phyloP scores from a whole-genome alignment of 1,284 basidiomycete genomes.

The Ustilago xerochloae region DNA sequence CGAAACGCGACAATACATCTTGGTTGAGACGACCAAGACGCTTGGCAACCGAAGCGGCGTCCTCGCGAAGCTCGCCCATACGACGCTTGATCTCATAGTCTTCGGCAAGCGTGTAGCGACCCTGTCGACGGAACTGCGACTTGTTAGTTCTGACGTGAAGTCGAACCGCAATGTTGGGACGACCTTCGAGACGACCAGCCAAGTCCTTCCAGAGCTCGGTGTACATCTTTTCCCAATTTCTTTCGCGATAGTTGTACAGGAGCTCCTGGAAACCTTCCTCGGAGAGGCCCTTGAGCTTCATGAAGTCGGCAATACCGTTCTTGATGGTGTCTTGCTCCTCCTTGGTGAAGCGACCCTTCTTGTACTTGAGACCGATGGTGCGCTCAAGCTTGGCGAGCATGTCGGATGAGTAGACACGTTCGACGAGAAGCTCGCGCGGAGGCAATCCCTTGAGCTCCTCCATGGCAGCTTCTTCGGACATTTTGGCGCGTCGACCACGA shows the following conservation, averaged over 20 bases:
- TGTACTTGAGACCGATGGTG: slow-evolving; percentile 48
- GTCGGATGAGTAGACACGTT: slow-evolving; percentile 49
- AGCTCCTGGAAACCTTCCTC: slow-evolving; percentile 51
- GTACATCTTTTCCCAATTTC: slow-evolving; percentile 43
- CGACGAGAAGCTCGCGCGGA: slow-evolving; percentile 43
- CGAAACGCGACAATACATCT: slow-evolving; percentile 40
- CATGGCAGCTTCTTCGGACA: slow-evolving; percentile 36
- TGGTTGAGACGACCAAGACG: slow-evolving; percentile 49
- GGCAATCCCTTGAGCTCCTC: slow-evolving; percentile 29
- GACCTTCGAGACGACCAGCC: slow-evolving; percentile 34
- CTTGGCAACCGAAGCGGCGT: slow-evolving; percentile 39
- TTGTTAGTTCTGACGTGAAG: slow-evolving; percentile 43
- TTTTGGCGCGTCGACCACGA: slow-evolving; percentile 34
- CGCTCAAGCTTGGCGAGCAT: slow-evolving; percentile 47
- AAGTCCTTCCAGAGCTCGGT: slow-evolving; percentile 53
- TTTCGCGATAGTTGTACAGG: slow-evolving; percentile 48
- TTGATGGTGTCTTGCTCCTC: slow-evolving; percentile 49
- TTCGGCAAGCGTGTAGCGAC: slow-evolving; percentile 46
- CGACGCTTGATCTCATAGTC: slow-evolving; percentile 33
- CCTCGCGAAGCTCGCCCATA: slow-evolving; percentile 30
- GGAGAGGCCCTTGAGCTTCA: slow-evolving; percentile 36
- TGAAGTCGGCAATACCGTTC: slow-evolving; percentile 43
- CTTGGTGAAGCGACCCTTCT: slow-evolving; percentile 39
- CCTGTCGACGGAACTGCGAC: slow-evolving; percentile 44
- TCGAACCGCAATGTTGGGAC: slow-evolving; percentile 49